Conservation (phyloP, 257 asterid species). For the Coffea eugenioides region DNA sequence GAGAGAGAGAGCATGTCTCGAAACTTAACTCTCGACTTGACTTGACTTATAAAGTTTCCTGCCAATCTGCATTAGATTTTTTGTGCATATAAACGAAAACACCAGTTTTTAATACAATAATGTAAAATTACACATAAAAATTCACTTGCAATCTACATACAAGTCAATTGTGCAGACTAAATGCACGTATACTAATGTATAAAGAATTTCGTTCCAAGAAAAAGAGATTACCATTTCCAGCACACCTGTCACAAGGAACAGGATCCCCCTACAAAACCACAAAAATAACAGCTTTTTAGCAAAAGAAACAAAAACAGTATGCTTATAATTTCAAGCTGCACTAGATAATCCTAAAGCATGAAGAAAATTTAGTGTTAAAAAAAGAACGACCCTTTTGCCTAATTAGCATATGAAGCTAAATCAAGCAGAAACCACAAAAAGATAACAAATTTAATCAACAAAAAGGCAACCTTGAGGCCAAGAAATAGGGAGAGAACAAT, state of each 20-base stretch:
- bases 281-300: neutral
- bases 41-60: neutral
- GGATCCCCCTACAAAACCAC: slow-evolving; percentile 69
- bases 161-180: neutral
- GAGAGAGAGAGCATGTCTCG: too few species aligned
- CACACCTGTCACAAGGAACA: slow-evolving; percentile 82
- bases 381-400: neutral
- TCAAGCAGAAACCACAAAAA: neutral
- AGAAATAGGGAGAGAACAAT: slow-evolving; percentile 79
- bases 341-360: neutral
- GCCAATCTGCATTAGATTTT: neutral
- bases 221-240: slow-evolving; percentile 71
- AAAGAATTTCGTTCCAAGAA: neutral
- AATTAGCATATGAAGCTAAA: neutral
- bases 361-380: neutral
- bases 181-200: neutral
- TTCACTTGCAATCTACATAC: neutral
- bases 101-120: neutral
- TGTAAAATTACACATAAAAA: neutral
- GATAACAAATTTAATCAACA: neutral
- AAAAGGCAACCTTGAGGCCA: slow-evolving; percentile 66
- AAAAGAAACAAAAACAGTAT: neutral
- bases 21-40: neutral
- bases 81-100: neutral
- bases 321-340: neutral